Percentiles rank a stretch among this genome's conserved stretches.
These are phyloP conservation scores for Cladosporium cucumerinum DNA, from an alignment of 2,329 filamentous ascomycete species.

Conservation along the genomic window DNA sequence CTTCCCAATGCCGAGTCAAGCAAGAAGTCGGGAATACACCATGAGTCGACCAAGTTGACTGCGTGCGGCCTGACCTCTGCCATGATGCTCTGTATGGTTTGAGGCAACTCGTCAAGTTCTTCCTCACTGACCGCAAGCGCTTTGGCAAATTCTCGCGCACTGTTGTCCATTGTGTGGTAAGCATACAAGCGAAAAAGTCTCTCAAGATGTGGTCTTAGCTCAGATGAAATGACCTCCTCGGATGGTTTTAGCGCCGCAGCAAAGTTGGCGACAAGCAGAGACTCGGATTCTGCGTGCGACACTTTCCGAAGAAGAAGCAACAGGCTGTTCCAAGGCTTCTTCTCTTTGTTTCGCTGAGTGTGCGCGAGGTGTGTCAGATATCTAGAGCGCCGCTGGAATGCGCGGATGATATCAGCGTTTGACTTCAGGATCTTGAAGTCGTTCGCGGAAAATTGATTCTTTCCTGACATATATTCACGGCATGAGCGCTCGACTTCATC, in stretches of 20 bases:
- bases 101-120: slow-evolving; percentile 41
- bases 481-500: slow-evolving; percentile 43
- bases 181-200: slow-evolving; percentile 49
- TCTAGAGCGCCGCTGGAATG: slow-evolving; percentile 46
- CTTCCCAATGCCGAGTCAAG: slow-evolving; percentile 51
- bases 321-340: slow-evolving; percentile 48
- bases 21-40: slow-evolving; percentile 53
- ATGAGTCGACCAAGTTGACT: slow-evolving; percentile 51
- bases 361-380: slow-evolving; percentile 45
- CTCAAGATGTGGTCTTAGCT: slow-evolving; percentile 36
- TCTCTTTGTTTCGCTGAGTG: slow-evolving; percentile 43
- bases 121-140: slow-evolving; percentile 42
- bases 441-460: slow-evolving; percentile 28
- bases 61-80: slow-evolving; percentile 48
- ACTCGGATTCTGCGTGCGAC: slow-evolving; percentile 47
- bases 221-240: slow-evolving; percentile 25
- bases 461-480: slow-evolving; percentile 38
- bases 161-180: slow-evolving; percentile 46
- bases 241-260: slow-evolving; percentile 37
- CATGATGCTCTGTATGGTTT: slow-evolving; percentile 47
- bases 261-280: slow-evolving; percentile 48
- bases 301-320: slow-evolving; percentile 43
- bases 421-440: slow-evolving; percentile 33
- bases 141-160: slow-evolving; percentile 45
- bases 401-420: slow-evolving; percentile 42